These are phyloP conservation scores for Geotrichum cucujoidarum DNA, from an alignment of 1,139 yeast species.

Conservation along the genomic window DNA sequence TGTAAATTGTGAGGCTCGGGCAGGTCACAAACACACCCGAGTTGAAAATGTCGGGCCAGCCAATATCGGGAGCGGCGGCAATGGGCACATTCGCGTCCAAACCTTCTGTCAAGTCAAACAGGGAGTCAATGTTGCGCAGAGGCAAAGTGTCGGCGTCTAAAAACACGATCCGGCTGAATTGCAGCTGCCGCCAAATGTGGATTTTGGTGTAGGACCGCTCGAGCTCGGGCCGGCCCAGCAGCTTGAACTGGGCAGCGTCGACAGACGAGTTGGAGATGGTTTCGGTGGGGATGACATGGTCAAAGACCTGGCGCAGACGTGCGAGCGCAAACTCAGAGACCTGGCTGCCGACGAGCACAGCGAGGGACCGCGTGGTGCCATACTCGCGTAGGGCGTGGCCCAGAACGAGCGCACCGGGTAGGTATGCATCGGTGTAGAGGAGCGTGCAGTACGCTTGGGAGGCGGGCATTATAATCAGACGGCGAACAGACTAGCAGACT, in stretches of 20 bases:
- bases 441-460: constrained; percentile 59
- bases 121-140: constrained; percentile 40
- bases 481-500: neutral
- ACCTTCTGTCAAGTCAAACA: constrained; percentile 39
- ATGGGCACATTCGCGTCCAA: constrained; percentile 22
- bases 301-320: constrained; percentile 31
- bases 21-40: constrained; percentile 73
- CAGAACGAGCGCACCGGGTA: constrained; percentile 72
- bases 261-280: constrained; percentile 31
- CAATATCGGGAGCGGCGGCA: constrained; percentile 82
- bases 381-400: constrained; percentile 42
- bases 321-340: constrained; percentile 28
- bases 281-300: constrained; percentile 35
- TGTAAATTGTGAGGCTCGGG: constrained; percentile 50
- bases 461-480: constrained; percentile 4
- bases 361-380: constrained; percentile 25
- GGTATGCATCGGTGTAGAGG: constrained; percentile 57
- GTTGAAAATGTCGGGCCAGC: constrained; percentile 95
- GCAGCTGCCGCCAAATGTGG: constrained; percentile 59
- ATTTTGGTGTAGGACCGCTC: constrained; percentile 67
- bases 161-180: constrained; percentile 61
- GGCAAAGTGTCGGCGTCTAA: constrained; percentile 83
- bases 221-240: constrained; percentile 70
- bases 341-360: constrained; percentile 36
- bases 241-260: constrained; percentile 36